Evolutionary conservation across 2,329 filamentous ascomycete species (phyloP).

Genomic region (Lizonia empirigonia): DNA sequence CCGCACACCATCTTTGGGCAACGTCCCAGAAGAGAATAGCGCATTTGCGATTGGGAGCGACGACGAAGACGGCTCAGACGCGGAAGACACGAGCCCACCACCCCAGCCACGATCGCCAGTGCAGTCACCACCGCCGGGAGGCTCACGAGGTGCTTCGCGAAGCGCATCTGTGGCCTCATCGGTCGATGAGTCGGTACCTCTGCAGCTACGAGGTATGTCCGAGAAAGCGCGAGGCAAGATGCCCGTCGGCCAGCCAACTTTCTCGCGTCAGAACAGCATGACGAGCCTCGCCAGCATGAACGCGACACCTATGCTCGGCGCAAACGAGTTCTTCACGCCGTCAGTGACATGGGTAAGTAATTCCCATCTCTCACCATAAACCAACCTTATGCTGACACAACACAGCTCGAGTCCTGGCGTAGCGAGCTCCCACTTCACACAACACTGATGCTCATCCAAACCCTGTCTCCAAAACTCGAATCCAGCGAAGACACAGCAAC

Average conservation of each 20-base stretch:
- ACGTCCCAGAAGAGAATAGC: conserved; percentile 77
- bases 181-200: conserved; percentile 77
- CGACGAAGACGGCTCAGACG: conserved; percentile 69
- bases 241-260: conserved; percentile 79
- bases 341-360: conserved; percentile 71
- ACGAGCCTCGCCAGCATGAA: conserved; percentile 73
- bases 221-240: conserved; percentile 97
- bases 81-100: conserved; percentile 59
- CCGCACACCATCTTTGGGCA: conserved; percentile 63
- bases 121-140: conserved; percentile 30
- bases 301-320: conserved; percentile 62
- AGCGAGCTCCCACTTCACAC: conserved; percentile 88
- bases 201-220: conserved; percentile 88
- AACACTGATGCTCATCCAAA: conserved; percentile 75
- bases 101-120: conserved; percentile 35
- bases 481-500: conserved; percentile 53
- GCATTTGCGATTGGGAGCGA: conserved; percentile 90
- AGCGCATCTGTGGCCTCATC: conserved; percentile 72
- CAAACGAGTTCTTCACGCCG: conserved; percentile 72
- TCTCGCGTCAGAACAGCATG: conserved; percentile 89
- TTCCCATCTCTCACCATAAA: background rate
- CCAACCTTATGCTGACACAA: conserved; percentile 24
- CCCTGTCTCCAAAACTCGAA: conserved; percentile 58
- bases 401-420: conserved; percentile 87
- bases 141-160: conserved; percentile 53